phyloP scores from a whole-genome alignment of 2,329 filamentous ascomycete genomes.

The Aspergillus thermomutatus region DNA sequence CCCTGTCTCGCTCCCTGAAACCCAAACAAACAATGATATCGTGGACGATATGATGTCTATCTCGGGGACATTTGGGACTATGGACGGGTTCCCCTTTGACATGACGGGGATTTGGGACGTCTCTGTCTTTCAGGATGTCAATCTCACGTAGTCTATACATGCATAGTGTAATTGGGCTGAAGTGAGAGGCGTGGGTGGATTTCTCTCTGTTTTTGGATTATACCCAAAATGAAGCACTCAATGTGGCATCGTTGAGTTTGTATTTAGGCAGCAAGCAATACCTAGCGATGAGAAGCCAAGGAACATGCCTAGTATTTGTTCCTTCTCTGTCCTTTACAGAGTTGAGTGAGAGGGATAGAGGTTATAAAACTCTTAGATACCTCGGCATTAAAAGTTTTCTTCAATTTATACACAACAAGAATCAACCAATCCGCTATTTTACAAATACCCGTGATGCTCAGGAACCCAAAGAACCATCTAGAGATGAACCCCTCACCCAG shows the following conservation, averaged over 20 bases:
- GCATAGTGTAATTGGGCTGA: not conserved
- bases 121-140: constrained; percentile 41
- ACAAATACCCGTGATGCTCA: constrained; percentile 30
- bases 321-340: not conserved
- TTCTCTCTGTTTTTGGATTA: not conserved
- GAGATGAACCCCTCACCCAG: constrained; percentile 23
- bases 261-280: not conserved
- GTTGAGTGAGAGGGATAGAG: not conserved
- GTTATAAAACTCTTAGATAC: too few relatives aligned
- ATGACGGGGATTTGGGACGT: constrained; percentile 47
- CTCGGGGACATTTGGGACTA: constrained; percentile 43
- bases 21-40: constrained; percentile 44
- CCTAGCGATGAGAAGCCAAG: not conserved
- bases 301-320: not conserved
- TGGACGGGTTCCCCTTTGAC: constrained; percentile 46
- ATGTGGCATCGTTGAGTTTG: not conserved
- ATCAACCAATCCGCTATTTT: constrained; percentile 32
- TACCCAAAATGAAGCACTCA: not conserved
- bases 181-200: not conserved
- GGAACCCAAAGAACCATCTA: constrained; percentile 27
- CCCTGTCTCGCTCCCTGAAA: constrained; percentile 42
- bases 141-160: constrained; percentile 16
- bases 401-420: constrained; percentile 23
- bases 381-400: constrained; percentile 12
- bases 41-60: constrained; percentile 48